Evolutionary conservation across 2,329 filamentous ascomycete species (phyloP), one percentile per base, ranked within the genome.

Genomic region (Paraphaeosphaeria minitans): DNA sequence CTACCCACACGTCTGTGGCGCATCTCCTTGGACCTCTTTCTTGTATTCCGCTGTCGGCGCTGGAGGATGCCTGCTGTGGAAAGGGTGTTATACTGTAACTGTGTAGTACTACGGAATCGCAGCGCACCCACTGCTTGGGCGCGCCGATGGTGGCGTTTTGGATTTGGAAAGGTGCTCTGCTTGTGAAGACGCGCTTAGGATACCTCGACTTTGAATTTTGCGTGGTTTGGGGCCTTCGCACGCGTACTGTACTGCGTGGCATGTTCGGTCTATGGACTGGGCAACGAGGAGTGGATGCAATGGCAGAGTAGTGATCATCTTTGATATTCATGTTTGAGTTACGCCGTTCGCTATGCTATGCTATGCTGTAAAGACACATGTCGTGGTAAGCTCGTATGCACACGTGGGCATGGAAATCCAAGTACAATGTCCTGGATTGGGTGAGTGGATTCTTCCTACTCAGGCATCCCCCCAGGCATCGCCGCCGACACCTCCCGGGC

Each of bases 401-500:
- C 4, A 10, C 8, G 9, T 8, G 6, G 3, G 4, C 7, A 8
- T 31, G 29, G 4, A 5, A 31, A 31, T 10, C 29, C 9, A 31
- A 6, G 7, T 31, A 2, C 29, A 12, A 31, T 31, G 29, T 2
- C 5, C 22, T 29, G 43, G 3, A 10, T 14, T 27, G 10, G 13
- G n/a, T 48, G 10, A 39, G n/a, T n/a, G n/a, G n/a, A n/a, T n/a
- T n/a, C n/a, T n/a, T 43, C n/a, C 52, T 46, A 62, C 57, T 61
- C 60, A 16, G 70, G 71, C 61, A 75, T 67, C 14, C 70, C 69
- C 1, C 72, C 73, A 0, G 74, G 73, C 69, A 76, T 74, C 22
- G 66, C 66, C 19, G 61, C 64, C 48, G 33, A 14, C 19, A 51
- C 68, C 55, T 53, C 37, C 6, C 35, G 37, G 46, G 70, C 65